Conservation (phyloP, 1,139 yeast genomes). For the Hyphopichia pseudoburtonii region DNA sequence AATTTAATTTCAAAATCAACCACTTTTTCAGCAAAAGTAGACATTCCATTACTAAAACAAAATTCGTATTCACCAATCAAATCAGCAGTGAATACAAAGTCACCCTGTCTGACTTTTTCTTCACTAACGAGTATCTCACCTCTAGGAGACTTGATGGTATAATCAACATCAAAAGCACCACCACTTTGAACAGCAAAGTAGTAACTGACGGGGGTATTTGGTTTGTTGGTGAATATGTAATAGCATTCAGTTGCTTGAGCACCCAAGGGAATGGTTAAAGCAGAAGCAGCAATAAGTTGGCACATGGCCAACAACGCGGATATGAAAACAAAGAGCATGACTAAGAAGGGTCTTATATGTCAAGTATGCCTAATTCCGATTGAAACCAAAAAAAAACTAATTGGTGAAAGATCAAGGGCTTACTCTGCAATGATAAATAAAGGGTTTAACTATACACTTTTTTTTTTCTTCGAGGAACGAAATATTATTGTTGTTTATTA, state of each 20-base stretch:
- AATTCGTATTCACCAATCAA: slow-evolving; percentile 83
- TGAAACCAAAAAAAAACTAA: too few species aligned
- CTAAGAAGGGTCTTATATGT: too few species aligned
- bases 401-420: too few species aligned
- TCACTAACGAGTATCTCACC: slow-evolving; percentile 58
- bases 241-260: slow-evolving; percentile 79
- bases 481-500: too few species aligned
- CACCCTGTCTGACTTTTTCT: slow-evolving; percentile 78
- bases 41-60: slow-evolving; percentile 86
- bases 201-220: slow-evolving; percentile 67
- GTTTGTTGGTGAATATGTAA: slow-evolving; percentile 68
- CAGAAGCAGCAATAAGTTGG: slow-evolving; percentile 38
- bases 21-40: slow-evolving; percentile 82
- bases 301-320: slow-evolving; percentile 22
- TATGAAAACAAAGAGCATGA: slow-evolving; percentile 17
- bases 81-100: slow-evolving; percentile 72
- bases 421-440: too few species aligned
- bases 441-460: background rate
- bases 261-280: slow-evolving; percentile 75
- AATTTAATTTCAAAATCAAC: slow-evolving; percentile 82
- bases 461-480: too few species aligned
- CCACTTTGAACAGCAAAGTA: slow-evolving; percentile 94
- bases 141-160: slow-evolving; percentile 68
- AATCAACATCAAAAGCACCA: slow-evolving; percentile 83
- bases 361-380: too few species aligned